Base-by-base conservation (phyloP, 2,329 filamentous ascomycete genomes). In the Phaeosphaeriaceae sp. region DNA sequence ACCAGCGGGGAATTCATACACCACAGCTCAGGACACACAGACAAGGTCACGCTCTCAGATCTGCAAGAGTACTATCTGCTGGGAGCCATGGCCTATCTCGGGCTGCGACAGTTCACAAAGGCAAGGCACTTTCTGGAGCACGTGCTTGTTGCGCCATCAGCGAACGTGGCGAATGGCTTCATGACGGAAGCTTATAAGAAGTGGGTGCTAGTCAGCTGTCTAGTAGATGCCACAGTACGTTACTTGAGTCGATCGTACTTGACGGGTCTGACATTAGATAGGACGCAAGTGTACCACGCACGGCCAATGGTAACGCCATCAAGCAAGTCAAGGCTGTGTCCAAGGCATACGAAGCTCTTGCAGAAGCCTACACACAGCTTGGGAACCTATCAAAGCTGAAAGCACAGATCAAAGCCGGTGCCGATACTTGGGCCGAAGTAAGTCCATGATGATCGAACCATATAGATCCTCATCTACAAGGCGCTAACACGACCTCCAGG, bases 151-250 rank as follows among this genome's bases (percentile, higher is more conserved):
- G 86, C 88, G 2, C 88, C 89, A 56, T 91, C 93, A 0, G 82
- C 84, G 0, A 88, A 83, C 31, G 83, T 86, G 36, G 82, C 87
- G 13, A 94, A 89, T 76, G 89, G 88, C 73, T 84, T 96, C 51
- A 95, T 95, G 90, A 83, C 91, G 3, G 92, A 97, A 65, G 91
- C 92, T 6, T 94, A 96, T 82, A 96, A 94, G 79, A 96, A 94
- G 77, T 97, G 92, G 91, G 74, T 96, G 9, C 80, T 99, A 17
- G 84, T 93, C 10, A 87, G 88, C 53, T 83, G 97, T 54, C 80
- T 99, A 19, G 82, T 86, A 7, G 81, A 88, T 53, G 93, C 93
- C 64, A 86, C 82, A 68, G 81, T 86, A 67, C 75, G 80, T 67
- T 21, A 7, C 10, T 4, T 11, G 31, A 11, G 24, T 63, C 76